Conservation (phyloP, 768 basidiomycete genomes). For the Calocera cornea region DNA sequence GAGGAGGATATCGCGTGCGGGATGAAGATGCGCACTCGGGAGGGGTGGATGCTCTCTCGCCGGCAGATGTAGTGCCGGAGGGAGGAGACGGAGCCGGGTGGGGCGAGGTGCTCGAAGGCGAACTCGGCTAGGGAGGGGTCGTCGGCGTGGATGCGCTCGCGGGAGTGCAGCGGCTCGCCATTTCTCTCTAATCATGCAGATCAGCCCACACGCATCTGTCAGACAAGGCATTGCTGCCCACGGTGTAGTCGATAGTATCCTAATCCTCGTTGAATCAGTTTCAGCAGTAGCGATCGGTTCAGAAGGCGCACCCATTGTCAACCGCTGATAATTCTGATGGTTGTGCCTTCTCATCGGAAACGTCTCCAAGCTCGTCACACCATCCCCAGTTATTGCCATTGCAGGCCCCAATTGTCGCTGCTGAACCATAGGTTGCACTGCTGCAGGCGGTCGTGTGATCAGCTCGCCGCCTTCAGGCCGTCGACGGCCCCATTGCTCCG, state of each 20-base stretch:
- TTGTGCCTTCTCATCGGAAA: conserved; percentile 1
- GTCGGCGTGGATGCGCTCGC: background rate
- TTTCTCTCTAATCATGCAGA: background rate
- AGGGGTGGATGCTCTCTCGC: background rate
- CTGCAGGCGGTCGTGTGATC: too few relatives aligned
- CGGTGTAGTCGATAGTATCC: background rate
- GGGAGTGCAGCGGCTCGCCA: background rate
- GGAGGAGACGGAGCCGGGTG: background rate
- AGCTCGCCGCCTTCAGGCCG: too few relatives aligned
- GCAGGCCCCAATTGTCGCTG: too few relatives aligned
- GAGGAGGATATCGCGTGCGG: background rate
- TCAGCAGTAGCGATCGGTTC: background rate
- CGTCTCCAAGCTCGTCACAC: background rate
- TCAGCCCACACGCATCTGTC: background rate
- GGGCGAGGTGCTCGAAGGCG: background rate
- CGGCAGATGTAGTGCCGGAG: background rate
- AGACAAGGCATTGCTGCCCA: background rate
- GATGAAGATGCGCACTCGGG: background rate
- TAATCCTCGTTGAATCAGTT: background rate
- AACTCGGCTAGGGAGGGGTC: background rate
- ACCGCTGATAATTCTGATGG: background rate
- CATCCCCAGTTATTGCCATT: background rate
- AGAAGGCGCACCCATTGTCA: background rate
- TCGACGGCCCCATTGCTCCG: too few relatives aligned
- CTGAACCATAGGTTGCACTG: too few relatives aligned